Evolutionary conservation across 352 stramenopile genomes (phyloP), one percentile per base, ranked within the genome.

Genomic region (Stramenopiles sp.): DNA sequence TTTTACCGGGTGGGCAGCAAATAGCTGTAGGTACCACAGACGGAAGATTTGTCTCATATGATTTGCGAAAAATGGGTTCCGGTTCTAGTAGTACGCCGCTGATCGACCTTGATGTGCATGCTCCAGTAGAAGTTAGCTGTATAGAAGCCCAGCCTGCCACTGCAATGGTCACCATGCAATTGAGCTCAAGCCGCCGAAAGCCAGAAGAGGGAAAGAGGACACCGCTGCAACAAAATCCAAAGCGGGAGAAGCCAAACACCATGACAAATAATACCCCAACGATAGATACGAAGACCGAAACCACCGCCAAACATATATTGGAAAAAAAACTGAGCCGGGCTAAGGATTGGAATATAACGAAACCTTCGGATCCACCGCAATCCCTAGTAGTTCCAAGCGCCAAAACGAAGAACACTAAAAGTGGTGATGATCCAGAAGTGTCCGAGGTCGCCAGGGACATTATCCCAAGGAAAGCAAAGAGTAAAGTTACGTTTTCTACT

Each of bases 1-100:
- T 33, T 78, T 78, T 78, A 33, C 71, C 71, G 14, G 71, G 71
- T 33, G 71, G 71, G 4, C 71, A 78, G 14, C 71, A 78, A 33
- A 78, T 78, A 14, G 39, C 39, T 55, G 39, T 55, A 4, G 39
- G 39, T 55, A 55, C 39, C 4, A 55, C 39, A 55, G 39, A 55
- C 14, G 39, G 39, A 14, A 14, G 39, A 14, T 55, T 55, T 55
- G 4, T 55, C 14, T 55, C 39, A 4, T 55, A 55, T 55, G 39
- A 55, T 55, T 55, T 55, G 39, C 39, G 39, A 14, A 4, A 14
- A 4, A 55, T 55, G 39, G 39, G 39, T 55, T 55, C 39, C 14
- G 39, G 39, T 55, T 4, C 39, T 14, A 55, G 39, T 55, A 14
- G 4, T 14, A 55, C 14, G 4, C 39, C 39, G 14, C 14, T 55